phyloP scores from a whole-genome alignment of 768 basidiomycete genomes.

The Russula dissimulans region DNA sequence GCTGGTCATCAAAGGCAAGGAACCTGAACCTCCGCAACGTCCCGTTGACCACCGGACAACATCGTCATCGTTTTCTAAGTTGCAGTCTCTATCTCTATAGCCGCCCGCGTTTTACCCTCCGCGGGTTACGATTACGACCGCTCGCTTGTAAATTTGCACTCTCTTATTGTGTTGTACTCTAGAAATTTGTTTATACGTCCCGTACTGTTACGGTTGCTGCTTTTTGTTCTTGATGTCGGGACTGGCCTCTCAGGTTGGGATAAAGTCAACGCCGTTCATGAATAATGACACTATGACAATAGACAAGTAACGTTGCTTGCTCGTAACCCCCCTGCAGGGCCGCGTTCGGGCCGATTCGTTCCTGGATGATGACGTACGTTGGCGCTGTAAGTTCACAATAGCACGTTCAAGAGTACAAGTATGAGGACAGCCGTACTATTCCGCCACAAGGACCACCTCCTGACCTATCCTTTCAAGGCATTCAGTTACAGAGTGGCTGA shows the following conservation, averaged over 20 bases:
- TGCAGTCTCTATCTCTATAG: neutral
- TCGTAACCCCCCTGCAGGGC: no score
- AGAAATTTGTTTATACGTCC: constrained; percentile 1
- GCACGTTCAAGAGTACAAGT: no score
- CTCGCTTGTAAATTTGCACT: neutral
- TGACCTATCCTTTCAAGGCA: no score
- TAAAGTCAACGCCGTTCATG: neutral
- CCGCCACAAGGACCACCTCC: no score
- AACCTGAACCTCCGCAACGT: neutral
- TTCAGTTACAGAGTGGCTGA: no score
- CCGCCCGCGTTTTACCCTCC: neutral
- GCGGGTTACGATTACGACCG: neutral
- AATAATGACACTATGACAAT: no score
- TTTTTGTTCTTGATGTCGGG: neutral
- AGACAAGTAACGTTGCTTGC: no score
- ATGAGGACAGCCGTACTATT: no score
- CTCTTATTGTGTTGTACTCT: constrained; percentile 7
- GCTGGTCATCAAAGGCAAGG: constrained; percentile 34
- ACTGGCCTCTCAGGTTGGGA: neutral
- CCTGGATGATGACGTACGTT: no score
- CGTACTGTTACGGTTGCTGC: neutral
- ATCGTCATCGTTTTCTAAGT: neutral
- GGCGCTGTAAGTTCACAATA: no score
- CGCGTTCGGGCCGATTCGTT: no score
- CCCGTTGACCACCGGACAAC: constrained; percentile 2